Evolutionary conservation across 495 filamentous ascomycete genomes (phyloP).

Genomic region (Pyronema omphalodes): DNA sequence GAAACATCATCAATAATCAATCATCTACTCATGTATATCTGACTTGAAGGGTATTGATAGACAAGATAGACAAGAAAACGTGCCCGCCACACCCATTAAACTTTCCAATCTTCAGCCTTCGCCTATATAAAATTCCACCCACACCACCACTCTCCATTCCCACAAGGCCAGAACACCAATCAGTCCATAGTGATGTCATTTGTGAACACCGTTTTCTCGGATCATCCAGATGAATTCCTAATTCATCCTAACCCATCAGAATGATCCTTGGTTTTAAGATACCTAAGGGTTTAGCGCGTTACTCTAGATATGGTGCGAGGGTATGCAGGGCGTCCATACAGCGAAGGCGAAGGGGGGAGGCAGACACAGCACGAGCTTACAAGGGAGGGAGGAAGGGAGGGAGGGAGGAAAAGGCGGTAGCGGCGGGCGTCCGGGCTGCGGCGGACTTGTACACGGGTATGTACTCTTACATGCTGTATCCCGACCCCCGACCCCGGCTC

Average conservation of each 20-base stretch:
- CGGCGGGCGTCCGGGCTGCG: too few relatives aligned
- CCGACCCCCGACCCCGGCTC: too few relatives aligned
- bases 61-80: too few relatives aligned
- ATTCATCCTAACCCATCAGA: background rate
- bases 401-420: too few relatives aligned
- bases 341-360: background rate
- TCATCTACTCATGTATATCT: too few relatives aligned
- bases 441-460: too few relatives aligned
- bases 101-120: background rate
- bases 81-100: too few relatives aligned
- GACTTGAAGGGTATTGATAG: too few relatives aligned
- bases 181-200: constrained; percentile 1
- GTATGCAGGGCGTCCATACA: background rate
- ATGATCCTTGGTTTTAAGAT: background rate
- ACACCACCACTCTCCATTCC: background rate
- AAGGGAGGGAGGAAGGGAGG: background rate
- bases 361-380: background rate
- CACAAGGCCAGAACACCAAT: background rate
- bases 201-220: background rate
- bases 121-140: background rate
- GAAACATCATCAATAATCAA: background rate
- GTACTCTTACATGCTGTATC: too few relatives aligned
- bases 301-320: background rate
- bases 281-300: background rate
- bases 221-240: background rate